phyloP scores from a whole-genome alignment of 768 basidiomycete species.

The Austroboletus festivus region DNA sequence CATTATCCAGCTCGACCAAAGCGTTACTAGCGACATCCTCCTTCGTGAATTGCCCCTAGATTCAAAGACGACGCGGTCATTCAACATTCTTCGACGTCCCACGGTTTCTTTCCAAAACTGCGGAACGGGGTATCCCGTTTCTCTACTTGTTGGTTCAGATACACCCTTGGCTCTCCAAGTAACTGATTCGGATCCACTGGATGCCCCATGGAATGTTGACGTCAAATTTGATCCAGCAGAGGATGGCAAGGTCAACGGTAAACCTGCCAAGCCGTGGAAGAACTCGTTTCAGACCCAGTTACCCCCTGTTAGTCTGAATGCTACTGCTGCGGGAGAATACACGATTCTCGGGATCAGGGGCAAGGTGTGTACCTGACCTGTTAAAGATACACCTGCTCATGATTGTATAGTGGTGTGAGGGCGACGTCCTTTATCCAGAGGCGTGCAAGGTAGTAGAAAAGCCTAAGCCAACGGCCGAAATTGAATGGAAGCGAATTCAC shows the following conservation, averaged over 20 bases:
- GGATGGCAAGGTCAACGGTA: conserved; percentile 37
- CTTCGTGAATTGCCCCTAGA: conserved; percentile 32
- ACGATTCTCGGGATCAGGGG: conserved; percentile 68
- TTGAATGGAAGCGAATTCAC: conserved; percentile 85
- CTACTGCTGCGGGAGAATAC: conserved; percentile 73
- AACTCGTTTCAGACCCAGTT: conserved; percentile 54
- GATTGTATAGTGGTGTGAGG: conserved; percentile 60
- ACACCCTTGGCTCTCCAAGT: conserved; percentile 53
- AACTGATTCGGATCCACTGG: conserved; percentile 54
- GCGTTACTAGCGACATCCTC: conserved; percentile 18
- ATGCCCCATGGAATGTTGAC: conserved; percentile 65
- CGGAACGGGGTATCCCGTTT: conserved; percentile 62
- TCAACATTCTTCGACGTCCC: conserved; percentile 70
- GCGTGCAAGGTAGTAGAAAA: conserved; percentile 72
- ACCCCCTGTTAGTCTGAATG: conserved; percentile 46
- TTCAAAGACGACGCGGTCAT: conserved; percentile 52
- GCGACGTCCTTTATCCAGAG: conserved; percentile 82
- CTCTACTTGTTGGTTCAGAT: conserved; percentile 70
- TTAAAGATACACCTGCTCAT: conserved; percentile 1
- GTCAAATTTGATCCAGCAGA: conserved; percentile 58
- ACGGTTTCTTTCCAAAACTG: conserved; percentile 72
- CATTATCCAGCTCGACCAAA: conserved; percentile 46
- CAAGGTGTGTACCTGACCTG: conserved; percentile 38
- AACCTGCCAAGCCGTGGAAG: conserved; percentile 57
- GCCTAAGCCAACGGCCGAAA: conserved; percentile 77